Evolutionary conservation across 495 filamentous ascomycete species (phyloP), one percentile per base, ranked within the genome.

Genomic region (Cairneyella variabilis): DNA sequence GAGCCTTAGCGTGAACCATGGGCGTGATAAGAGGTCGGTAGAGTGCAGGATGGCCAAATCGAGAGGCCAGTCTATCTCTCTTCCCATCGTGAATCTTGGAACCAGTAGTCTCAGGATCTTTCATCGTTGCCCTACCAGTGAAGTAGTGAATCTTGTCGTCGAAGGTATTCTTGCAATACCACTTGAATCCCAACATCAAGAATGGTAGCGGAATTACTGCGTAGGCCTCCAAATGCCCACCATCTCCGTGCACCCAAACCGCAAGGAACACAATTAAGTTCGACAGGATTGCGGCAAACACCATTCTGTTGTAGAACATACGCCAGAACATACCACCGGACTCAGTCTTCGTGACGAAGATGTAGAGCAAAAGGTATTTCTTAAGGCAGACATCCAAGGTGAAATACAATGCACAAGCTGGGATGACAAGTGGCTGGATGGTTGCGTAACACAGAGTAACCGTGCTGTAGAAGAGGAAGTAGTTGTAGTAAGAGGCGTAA

Each of bases 401-500:
- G 66, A 97, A 97, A 72, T 97, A 99, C 17, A 97, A 62, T 1
- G 91, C 91, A 0, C 88, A 89, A 30, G 96, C 84, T 0, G 89
- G 89, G n/a, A 99, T 77, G 3, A 91, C 87, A 27, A 97, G 79
- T 0, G 93, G 93, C 69, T 97, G 93, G 37, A 97, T 69, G 10
- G 86, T 84, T 2, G 86, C 84, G 65, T 91, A 97, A 62, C 83
- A 90, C 28, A 99, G 75, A 2, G 89, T 85, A 27, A 97, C 86
- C 0, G 93, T 97, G 3, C 88, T 75, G 66, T 97, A 97, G 71
- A 89, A 99, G 16, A 97, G 76, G 69, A 97, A 97, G 69, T 83
- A 89, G 66, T 97, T 97, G 75, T 97, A 97, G 71, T 97, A 97
- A 54, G 80, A 89, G 45, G 93, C 90, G 62, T 96, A 98, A 60